A percentile compares a stretch with the other conserved stretches of the same genome.
Conservation (phyloP, 495 filamentous ascomycete genomes). For the Tuber brumale region DNA sequence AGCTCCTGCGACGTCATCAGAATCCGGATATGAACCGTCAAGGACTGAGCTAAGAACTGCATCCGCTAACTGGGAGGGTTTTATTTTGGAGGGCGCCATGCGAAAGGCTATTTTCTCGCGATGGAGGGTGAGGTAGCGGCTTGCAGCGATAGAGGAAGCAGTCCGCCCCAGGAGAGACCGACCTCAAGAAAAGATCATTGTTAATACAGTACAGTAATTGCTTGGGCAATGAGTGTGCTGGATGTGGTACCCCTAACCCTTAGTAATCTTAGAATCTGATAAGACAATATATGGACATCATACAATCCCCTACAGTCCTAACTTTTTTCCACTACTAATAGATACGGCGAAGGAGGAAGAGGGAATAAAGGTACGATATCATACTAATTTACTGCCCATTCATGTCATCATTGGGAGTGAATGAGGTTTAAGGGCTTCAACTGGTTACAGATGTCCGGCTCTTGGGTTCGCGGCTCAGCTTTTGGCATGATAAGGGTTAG, state of each 20-base stretch:
- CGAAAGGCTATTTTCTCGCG: neutral
- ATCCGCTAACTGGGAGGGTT: constrained; percentile 37
- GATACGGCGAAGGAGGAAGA: neutral
- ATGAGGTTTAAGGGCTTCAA: neutral
- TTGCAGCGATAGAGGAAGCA: neutral
- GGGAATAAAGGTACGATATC: neutral
- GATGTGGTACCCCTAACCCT: neutral
- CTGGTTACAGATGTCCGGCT: neutral
- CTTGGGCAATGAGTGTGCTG: neutral
- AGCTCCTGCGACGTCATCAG: constrained; percentile 54
- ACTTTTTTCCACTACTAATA: neutral
- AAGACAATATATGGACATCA: neutral
- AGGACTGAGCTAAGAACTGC: constrained; percentile 56
- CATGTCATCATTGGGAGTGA: neutral
- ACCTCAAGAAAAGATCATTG: neutral
- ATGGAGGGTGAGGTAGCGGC: neutral
- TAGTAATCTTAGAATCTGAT: neutral
- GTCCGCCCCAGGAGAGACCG: neutral
- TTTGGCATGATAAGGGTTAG: neutral
- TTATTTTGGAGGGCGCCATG: constrained; percentile 1
- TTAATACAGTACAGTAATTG: neutral
- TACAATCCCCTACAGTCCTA: neutral
- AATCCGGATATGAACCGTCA: constrained; percentile 55
- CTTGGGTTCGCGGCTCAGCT: neutral
- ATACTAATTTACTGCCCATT: neutral